Conservation (phyloP, 2,329 filamentous ascomycete species). For the Gnomoniopsis sp. region DNA sequence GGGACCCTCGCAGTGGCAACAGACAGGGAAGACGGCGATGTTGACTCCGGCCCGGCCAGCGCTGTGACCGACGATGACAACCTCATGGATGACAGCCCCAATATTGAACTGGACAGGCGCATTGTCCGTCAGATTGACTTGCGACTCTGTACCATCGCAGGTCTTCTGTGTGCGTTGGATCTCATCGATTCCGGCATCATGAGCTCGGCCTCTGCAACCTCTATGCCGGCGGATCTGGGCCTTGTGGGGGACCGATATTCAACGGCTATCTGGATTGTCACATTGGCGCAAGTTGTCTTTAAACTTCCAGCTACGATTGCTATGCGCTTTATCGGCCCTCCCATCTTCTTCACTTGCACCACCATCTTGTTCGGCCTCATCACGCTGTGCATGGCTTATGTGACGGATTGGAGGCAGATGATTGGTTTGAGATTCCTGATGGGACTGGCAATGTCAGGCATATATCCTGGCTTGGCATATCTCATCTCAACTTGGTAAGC, state of each 20-base stretch:
- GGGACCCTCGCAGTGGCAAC: neutral
- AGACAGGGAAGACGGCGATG: neutral
- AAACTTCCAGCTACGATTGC: slow-evolving; percentile 67
- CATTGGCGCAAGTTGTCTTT: slow-evolving; percentile 63
- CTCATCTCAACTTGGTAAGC: slow-evolving; percentile 49
- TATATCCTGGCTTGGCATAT: slow-evolving; percentile 50
- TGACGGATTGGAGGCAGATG: slow-evolving; percentile 67
- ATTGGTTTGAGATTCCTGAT: slow-evolving; percentile 63
- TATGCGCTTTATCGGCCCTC: slow-evolving; percentile 61
- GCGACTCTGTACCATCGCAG: slow-evolving; percentile 67
- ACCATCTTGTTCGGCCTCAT: slow-evolving; percentile 62
- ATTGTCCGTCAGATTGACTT: slow-evolving; percentile 64
- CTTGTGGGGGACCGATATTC: slow-evolving; percentile 65
- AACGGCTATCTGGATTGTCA: slow-evolving; percentile 71
- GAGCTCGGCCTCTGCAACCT: slow-evolving; percentile 66
- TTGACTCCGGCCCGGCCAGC: neutral
- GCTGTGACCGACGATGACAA: slow-evolving; percentile 10
- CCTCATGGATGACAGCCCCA: slow-evolving; percentile 21
- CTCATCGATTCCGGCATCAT: slow-evolving; percentile 69
- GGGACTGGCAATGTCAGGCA: slow-evolving; percentile 58
- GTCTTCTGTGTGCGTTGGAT: slow-evolving; percentile 67
- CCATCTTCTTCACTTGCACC: slow-evolving; percentile 58
- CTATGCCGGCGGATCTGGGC: slow-evolving; percentile 61
- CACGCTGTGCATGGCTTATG: slow-evolving; percentile 66
- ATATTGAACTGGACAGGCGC: slow-evolving; percentile 35